These are phyloP conservation scores for Ophidiomyces ophidiicola DNA, from an alignment of 2,329 filamentous ascomycete genomes.

Conservation along the genomic window DNA sequence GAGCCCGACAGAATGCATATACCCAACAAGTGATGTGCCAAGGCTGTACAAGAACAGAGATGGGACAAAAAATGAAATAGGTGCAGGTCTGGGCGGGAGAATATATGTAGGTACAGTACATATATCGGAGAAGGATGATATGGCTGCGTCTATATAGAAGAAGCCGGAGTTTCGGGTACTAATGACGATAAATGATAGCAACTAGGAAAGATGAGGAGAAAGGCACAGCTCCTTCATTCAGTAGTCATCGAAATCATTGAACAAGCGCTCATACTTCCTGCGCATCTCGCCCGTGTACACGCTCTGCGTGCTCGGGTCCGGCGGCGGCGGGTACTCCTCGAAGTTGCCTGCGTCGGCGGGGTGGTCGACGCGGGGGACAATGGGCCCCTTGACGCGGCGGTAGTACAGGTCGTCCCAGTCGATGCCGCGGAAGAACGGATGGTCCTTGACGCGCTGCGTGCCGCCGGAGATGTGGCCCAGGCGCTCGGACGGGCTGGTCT, in stretches of 20 bases:
- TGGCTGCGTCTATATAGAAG: too few species aligned
- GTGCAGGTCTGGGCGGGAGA: too few species aligned
- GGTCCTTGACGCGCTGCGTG: slow-evolving; percentile 46
- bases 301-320: slow-evolving; percentile 41
- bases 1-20: too few species aligned
- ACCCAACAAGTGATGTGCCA: too few species aligned
- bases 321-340: slow-evolving; percentile 49
- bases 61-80: too few species aligned
- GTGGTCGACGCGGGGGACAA: slow-evolving; percentile 48
- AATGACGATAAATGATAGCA: background rate
- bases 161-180: too few species aligned
- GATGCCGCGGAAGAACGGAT: slow-evolving; percentile 50
- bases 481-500: slow-evolving; percentile 50
- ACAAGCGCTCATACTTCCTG: slow-evolving; percentile 48
- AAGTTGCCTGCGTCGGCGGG: slow-evolving; percentile 53
- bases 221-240: background rate
- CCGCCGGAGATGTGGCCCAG: slow-evolving; percentile 52
- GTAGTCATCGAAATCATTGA: slow-evolving; percentile 42
- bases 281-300: slow-evolving; percentile 49
- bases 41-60: too few species aligned
- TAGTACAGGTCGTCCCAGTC: slow-evolving; percentile 54
- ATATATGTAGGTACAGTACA: too few species aligned
- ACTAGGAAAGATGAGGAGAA: background rate
- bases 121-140: too few species aligned
- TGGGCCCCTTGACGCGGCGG: slow-evolving; percentile 48